phyloP scores from a whole-genome alignment of 2,329 filamentous ascomycete genomes.

The Metarhizium humberi region DNA sequence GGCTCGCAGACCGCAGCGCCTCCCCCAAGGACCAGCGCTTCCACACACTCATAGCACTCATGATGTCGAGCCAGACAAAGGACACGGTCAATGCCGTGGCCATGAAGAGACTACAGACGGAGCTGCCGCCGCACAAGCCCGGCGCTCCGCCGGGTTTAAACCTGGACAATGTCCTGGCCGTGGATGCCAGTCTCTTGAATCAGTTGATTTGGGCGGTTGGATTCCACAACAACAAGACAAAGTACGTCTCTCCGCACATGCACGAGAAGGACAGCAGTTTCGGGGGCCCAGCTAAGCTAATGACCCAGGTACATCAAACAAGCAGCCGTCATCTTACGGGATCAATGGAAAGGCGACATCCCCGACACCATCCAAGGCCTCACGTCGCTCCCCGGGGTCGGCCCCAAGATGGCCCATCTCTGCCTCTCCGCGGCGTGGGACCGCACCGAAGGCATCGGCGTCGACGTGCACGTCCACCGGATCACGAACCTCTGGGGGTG shows the following conservation, averaged over 20 bases:
- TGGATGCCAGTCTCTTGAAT: conserved; percentile 57
- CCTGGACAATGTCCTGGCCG: conserved; percentile 66
- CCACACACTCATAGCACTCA: conserved; percentile 78
- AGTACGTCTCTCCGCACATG: conserved; percentile 21
- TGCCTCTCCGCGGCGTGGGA: conserved; percentile 67
- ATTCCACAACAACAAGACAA: conserved; percentile 93
- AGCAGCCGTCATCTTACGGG: conserved; percentile 61
- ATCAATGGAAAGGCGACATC: conserved; percentile 66
- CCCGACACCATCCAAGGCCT: conserved; percentile 69
- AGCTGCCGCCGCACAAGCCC: conserved; percentile 46
- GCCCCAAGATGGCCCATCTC: conserved; percentile 90
- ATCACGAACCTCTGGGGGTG: conserved; percentile 94
- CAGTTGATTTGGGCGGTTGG: conserved; percentile 74
- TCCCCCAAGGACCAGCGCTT: conserved; percentile 56
- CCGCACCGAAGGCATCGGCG: conserved; percentile 67
- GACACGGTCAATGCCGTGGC: conserved; percentile 82
- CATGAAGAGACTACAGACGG: conserved; percentile 69
- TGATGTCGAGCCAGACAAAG: conserved; percentile 90
- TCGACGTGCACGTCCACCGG: conserved; percentile 90
- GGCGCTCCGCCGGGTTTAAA: conserved; percentile 49
- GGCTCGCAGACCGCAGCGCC: conserved; percentile 48
- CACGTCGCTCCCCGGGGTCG: conserved; percentile 72
- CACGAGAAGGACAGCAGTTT: background rate
- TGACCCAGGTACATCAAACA: conserved; percentile 54
- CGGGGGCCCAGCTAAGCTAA: background rate